Evolutionary conservation across 148 eudicot species (phyloP).

Genomic region (Chenopodium formosanum): DNA sequence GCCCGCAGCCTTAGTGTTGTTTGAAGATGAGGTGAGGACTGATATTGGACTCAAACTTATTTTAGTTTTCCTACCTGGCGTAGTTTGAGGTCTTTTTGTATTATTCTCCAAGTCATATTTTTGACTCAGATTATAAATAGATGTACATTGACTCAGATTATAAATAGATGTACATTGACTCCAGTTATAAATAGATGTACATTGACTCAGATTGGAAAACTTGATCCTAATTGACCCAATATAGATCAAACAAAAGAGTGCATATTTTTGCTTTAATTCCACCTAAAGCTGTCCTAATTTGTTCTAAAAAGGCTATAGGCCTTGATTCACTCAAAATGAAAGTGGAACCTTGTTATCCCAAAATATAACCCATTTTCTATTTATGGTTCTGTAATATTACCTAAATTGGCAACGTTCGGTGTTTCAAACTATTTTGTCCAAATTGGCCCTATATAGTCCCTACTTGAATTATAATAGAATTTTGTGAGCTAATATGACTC

Average conservation of each 20-base stretch:
- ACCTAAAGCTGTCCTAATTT: neutral
- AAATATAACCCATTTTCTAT: neutral
- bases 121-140: too few species aligned
- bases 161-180: neutral
- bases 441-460: neutral
- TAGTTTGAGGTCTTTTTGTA: neutral
- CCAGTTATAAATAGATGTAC: too few species aligned
- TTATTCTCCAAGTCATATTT: too few species aligned
- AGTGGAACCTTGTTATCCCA: neutral
- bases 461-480: too few species aligned
- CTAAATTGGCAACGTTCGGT: neutral
- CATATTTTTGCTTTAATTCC: neutral
- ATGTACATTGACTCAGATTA: neutral
- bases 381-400: neutral
- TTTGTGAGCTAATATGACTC: too few species aligned
- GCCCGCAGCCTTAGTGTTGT: neutral
- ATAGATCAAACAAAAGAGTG: too few species aligned
- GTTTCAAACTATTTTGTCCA: neutral
- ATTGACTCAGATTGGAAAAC: neutral
- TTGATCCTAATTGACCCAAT: neutral
- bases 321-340: neutral
- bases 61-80: neutral
- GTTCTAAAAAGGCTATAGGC: neutral
- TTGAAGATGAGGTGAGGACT: neutral
- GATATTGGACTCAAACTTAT: neutral